Base-by-base conservation (phyloP, 1,284 basidiomycete species). In the Malassezia equina region DNA sequence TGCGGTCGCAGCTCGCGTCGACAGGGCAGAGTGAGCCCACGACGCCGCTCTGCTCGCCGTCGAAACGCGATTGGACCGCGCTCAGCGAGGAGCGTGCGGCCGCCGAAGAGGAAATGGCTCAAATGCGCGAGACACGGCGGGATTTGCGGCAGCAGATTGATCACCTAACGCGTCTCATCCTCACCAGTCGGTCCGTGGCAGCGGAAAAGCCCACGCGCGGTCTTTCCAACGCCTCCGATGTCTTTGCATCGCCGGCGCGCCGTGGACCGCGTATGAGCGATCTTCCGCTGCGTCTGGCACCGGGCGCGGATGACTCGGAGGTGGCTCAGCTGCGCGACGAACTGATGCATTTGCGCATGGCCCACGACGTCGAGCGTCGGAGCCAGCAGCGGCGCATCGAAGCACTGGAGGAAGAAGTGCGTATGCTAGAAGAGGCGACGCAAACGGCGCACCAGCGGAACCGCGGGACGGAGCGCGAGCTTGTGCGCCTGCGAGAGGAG, bases 121-220 rank as follows among this genome's bases (percentile, higher is more conserved):
- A 57, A 19, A 67, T 71, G 65, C 54, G 62, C 27, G 52, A 61
- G 43, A 62, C 66, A 47, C 60, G 67, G 12, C 31, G 33, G 12
- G 59, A 64, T 28, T 62, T 73, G 27, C 59, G 58, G n/a, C 46
- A 36, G 9, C 69, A 73, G 52, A 67, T 73, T 44, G 63, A 69
- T 36, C 71, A 70, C 31, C 61, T 73, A 2, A 71, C 69, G 4
- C 52, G 61, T 2, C 64, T 73, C 34, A 70, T 71, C 32, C 53
- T 73, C 28, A 70, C 70, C 11, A 63, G 63, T 46, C 59, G 65
- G 32, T 61, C 53, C 31, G 64, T 71, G 0, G 65, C 65, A 3
- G 51, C 59, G 4, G 58, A 62, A 11, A 41, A 41, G 4, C 44
- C 50, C 24, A 21, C 36, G 12, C 34, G 34, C 17, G 9, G 19